Evolutionary conservation across 2,329 filamentous ascomycete genomes (phyloP).

Genomic region (Aspergillus tubingensis): DNA sequence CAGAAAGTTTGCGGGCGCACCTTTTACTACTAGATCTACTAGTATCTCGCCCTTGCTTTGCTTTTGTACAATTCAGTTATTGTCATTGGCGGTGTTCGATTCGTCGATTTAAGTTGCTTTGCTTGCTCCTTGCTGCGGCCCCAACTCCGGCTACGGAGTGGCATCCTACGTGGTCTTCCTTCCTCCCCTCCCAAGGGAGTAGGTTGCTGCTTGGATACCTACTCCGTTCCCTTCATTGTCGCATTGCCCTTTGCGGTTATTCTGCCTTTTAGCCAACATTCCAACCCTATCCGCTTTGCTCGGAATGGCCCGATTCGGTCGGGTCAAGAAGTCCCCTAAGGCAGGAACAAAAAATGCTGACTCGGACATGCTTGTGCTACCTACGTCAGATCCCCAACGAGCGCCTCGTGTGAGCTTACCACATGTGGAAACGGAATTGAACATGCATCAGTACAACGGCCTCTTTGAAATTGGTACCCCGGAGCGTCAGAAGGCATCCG

Average conservation of each 20-base stretch:
- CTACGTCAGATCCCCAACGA: constrained; percentile 24
- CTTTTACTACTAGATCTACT: not conserved
- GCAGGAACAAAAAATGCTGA: constrained; percentile 30
- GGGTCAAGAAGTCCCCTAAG: constrained; percentile 30
- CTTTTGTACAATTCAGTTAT: not conserved
- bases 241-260: constrained; percentile 9
- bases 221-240: constrained; percentile 11
- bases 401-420: constrained; percentile 42
- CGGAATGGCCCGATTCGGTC: constrained; percentile 35
- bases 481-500: constrained; percentile 28
- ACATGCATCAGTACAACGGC: constrained; percentile 47
- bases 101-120: not conserved
- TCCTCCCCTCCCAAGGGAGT: not conserved
- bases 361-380: constrained; percentile 23
- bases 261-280: constrained; percentile 16
- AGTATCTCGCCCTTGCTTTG: not conserved
- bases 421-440: constrained; percentile 45
- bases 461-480: constrained; percentile 35
- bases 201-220: not conserved
- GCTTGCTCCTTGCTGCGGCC: constrained; percentile 7
- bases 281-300: constrained; percentile 18
- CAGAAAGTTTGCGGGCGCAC: not conserved
- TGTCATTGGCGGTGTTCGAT: not conserved
- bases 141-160: not conserved
- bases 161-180: not conserved